These are phyloP conservation scores for Cryptococcus jaspeensis DNA, from an alignment of 1,284 basidiomycete genomes.

Conservation along the genomic window DNA sequence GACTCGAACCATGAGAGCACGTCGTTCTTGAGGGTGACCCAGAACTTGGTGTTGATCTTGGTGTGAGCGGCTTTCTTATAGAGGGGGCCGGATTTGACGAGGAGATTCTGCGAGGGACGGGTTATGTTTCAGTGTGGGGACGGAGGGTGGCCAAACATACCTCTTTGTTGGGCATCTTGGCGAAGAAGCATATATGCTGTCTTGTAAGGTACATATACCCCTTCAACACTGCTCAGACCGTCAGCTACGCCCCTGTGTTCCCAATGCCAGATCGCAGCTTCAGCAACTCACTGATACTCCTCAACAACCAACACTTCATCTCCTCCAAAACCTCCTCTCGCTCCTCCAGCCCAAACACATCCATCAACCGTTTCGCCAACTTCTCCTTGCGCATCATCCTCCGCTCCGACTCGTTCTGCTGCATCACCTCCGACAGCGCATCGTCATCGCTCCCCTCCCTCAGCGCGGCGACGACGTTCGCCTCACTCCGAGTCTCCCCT, in stretches of 20 bases:
- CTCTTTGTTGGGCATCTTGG: constrained; percentile 85
- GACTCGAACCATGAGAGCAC: constrained; percentile 92
- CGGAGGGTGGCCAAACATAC: too few relatives aligned
- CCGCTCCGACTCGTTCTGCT: constrained; percentile 25
- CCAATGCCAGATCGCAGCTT: background rate
- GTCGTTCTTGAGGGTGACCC: constrained; percentile 92
- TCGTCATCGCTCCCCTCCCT: constrained; percentile 26
- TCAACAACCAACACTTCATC: constrained; percentile 83
- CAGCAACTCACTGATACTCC: constrained; percentile 70
- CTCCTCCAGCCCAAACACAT: constrained; percentile 75
- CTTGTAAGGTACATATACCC: constrained; percentile 96
- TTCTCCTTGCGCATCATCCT: constrained; percentile 65
- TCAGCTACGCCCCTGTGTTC: background rate
- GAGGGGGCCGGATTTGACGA: constrained; percentile 80
- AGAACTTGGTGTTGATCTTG: constrained; percentile 85
- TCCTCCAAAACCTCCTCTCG: constrained; percentile 83
- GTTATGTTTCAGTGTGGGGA: background rate
- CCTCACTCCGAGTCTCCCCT: constrained; percentile 6
- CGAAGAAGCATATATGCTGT: constrained; percentile 92
- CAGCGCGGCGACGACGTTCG: constrained; percentile 29
- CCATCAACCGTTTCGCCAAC: constrained; percentile 76
- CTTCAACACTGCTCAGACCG: constrained; percentile 68
- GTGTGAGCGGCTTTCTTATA: constrained; percentile 80
- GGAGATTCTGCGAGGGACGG: constrained; percentile 62
- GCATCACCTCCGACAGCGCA: constrained; percentile 22